phyloP scores from a whole-genome alignment of 2,329 filamentous ascomycete species.

The Huntiella abstrusa region DNA sequence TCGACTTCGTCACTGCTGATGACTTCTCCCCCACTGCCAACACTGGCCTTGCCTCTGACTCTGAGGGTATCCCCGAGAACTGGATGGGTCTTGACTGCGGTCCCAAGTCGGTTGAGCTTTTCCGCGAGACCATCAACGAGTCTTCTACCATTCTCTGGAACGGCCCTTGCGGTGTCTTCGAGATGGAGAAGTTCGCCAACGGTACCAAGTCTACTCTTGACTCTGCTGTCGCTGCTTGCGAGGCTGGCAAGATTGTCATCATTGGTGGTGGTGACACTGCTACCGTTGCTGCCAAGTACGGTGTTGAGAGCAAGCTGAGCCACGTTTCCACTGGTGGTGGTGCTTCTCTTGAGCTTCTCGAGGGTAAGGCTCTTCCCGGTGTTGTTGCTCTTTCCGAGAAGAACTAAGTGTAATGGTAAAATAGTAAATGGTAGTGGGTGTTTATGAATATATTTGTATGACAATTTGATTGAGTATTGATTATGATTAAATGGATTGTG shows the following conservation, averaged over 20 bases:
- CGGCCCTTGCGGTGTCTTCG: constrained; percentile 90
- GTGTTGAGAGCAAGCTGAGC: constrained; percentile 88
- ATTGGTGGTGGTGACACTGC: constrained; percentile 97
- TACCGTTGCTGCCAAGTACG: constrained; percentile 93
- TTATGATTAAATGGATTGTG: neutral
- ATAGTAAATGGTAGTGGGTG: neutral
- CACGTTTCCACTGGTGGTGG: constrained; percentile 96
- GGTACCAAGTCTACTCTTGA: constrained; percentile 88
- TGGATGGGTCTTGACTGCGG: constrained; percentile 98
- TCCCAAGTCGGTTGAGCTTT: constrained; percentile 70
- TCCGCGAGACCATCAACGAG: constrained; percentile 69
- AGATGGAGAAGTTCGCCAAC: constrained; percentile 83
- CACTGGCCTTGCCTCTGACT: constrained; percentile 64
- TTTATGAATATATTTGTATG: neutral
- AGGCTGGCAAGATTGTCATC: constrained; percentile 86
- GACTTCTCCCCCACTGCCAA: constrained; percentile 79
- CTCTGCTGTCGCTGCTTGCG: constrained; percentile 62
- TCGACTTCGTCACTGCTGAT: constrained; percentile 91
- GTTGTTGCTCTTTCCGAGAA: constrained; percentile 60
- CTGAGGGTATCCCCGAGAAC: constrained; percentile 73
- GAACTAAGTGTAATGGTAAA: neutral
- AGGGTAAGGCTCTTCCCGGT: constrained; percentile 95
- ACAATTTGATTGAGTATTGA: neutral
- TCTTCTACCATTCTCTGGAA: constrained; percentile 98
- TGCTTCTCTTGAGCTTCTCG: constrained; percentile 84